These are phyloP conservation scores for Babesia ovata DNA, from an alignment of 169 alveolate species.

Conservation along the genomic window DNA sequence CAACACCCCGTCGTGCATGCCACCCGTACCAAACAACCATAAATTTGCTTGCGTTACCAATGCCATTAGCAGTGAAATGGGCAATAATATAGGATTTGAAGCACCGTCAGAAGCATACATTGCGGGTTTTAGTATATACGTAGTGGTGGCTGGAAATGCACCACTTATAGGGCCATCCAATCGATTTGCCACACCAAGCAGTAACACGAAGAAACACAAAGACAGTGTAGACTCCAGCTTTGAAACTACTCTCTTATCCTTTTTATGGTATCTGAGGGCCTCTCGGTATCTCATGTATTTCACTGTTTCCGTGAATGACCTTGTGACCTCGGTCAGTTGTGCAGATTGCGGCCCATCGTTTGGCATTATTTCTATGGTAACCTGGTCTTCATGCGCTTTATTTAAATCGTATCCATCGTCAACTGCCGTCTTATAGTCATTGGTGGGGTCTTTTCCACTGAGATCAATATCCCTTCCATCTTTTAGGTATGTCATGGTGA, in stretches of 20 bases:
- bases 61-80: background rate
- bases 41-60: background rate
- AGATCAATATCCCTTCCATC: background rate
- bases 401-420: background rate
- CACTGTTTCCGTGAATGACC: constrained; percentile 59
- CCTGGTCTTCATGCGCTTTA: background rate
- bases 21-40: background rate
- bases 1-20: background rate
- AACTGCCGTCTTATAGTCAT: constrained; percentile 24
- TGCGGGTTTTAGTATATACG: background rate
- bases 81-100: background rate
- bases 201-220: constrained; percentile 49
- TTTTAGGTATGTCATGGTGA: background rate
- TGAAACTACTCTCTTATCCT: constrained; percentile 61
- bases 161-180: background rate
- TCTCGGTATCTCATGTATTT: constrained; percentile 79
- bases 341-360: background rate
- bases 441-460: background rate
- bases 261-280: constrained; percentile 66
- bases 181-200: background rate
- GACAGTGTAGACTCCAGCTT: constrained; percentile 43
- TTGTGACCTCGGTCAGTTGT: background rate
- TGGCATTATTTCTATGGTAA: constrained; percentile 2
- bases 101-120: background rate
- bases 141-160: background rate